Percentiles rank a stretch among this genome's conserved stretches.
phyloP scores from a whole-genome alignment of 179 eudicot genomes.

The Silene coronaria region DNA sequence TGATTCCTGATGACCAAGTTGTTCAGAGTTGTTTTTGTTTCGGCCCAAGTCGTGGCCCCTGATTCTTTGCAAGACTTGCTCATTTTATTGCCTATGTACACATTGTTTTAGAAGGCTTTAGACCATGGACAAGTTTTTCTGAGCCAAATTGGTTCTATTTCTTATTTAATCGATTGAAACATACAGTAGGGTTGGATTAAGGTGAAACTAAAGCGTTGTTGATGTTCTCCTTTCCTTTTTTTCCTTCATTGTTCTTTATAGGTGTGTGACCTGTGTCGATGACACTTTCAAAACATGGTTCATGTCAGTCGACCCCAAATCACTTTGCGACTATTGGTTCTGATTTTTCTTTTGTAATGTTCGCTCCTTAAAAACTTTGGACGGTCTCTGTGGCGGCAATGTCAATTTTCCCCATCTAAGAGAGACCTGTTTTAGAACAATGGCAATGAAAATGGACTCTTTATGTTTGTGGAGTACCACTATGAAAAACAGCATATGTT shows the following conservation, averaged over 20 bases:
- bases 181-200: not conserved
- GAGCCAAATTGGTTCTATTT: not conserved
- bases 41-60: conserved; percentile 36
- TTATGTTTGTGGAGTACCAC: too few relatives aligned
- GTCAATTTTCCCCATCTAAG: too few relatives aligned
- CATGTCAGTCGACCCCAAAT: too few relatives aligned
- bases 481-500: too few relatives aligned
- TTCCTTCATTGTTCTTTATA: too few relatives aligned
- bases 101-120: conserved; percentile 13
- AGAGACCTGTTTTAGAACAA: too few relatives aligned
- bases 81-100: not conserved
- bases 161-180: not conserved
- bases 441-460: too few relatives aligned
- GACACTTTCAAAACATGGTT: too few relatives aligned
- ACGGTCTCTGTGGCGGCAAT: not conserved
- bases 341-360: not conserved
- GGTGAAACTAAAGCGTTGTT: not conserved
- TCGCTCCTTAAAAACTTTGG: not conserved
- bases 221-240: too few relatives aligned
- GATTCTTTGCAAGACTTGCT: conserved; percentile 9
- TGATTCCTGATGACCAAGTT: conserved; percentile 42
- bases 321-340: too few relatives aligned
- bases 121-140: not conserved
- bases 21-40: conserved; percentile 39
- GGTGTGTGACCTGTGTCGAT: too few relatives aligned